Conservation (phyloP, 2,329 filamentous ascomycete genomes). For the Colletotrichum limetticola region DNA sequence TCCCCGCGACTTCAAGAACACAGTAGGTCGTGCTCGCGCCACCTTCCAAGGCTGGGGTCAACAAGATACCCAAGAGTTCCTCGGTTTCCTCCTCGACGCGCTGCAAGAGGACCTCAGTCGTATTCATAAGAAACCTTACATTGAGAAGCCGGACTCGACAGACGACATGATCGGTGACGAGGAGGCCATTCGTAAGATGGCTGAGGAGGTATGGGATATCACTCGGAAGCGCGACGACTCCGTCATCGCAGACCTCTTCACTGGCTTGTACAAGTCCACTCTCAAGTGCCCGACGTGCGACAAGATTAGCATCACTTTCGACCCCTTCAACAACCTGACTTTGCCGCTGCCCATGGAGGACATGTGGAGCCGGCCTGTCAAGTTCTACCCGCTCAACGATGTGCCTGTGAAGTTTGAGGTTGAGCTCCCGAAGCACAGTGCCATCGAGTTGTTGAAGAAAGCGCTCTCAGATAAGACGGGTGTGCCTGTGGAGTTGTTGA, state of each 20-base stretch:
- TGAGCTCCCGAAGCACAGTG: conserved; percentile 82
- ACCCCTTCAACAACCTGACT: conserved; percentile 95
- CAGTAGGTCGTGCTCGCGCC: conserved; percentile 82
- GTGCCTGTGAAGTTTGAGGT: conserved; percentile 77
- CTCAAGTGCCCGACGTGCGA: conserved; percentile 90
- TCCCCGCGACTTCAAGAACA: conserved; percentile 84
- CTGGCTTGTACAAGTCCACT: conserved; percentile 98
- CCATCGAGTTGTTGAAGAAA: conserved; percentile 75
- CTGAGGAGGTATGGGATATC: conserved; percentile 89
- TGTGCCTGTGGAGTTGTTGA: conserved; percentile 72
- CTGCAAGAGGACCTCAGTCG: conserved; percentile 96
- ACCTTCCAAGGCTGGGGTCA: conserved; percentile 95
- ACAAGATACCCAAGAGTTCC: conserved; percentile 96
- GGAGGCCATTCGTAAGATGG: conserved; percentile 83
- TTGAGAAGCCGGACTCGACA: conserved; percentile 96
- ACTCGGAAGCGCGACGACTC: conserved; percentile 94
- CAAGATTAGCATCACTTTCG: conserved; percentile 98
- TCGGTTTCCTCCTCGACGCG: conserved; percentile 93
- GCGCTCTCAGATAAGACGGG: conserved; percentile 75
- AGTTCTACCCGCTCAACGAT: conserved; percentile 81
- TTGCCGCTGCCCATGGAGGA: conserved; percentile 90
- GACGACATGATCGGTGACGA: conserved; percentile 93
- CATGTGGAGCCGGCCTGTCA: conserved; percentile 79
- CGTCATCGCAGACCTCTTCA: conserved; percentile 94
- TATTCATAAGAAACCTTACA: conserved; percentile 95